Evolutionary conservation across 1,139 yeast species (phyloP).

Genomic region (Kodamaea alishanica): DNA sequence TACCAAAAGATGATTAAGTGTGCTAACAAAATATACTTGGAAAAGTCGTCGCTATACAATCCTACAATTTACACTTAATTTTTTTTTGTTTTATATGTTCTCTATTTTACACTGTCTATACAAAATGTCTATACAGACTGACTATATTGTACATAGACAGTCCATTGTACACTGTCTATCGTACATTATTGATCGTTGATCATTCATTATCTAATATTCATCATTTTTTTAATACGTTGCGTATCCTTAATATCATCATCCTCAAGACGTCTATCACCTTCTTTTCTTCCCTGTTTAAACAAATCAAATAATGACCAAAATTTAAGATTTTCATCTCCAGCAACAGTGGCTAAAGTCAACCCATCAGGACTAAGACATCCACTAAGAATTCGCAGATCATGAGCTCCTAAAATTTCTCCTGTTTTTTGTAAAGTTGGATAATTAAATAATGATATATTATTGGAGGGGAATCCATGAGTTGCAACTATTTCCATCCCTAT

Average conservation of each 20-base stretch:
- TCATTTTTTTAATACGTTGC: constrained; percentile 16
- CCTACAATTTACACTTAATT: too few relatives aligned
- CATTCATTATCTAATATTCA: constrained; percentile 15
- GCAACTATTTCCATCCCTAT: constrained; percentile 85
- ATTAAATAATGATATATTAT: constrained; percentile 77
- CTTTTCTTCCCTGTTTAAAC: constrained; percentile 31
- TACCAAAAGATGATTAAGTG: too few relatives aligned
- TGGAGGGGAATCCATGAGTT: constrained; percentile 91
- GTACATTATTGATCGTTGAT: neutral
- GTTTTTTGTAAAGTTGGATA: constrained; percentile 85
- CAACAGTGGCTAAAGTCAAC: constrained; percentile 86
- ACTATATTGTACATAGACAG: too few relatives aligned
- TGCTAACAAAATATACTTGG: too few relatives aligned
- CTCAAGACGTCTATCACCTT: constrained; percentile 15
- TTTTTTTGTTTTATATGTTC: too few relatives aligned
- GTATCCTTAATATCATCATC: constrained; percentile 14
- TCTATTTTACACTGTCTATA: too few relatives aligned
- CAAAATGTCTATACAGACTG: too few relatives aligned
- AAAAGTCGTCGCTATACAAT: too few relatives aligned
- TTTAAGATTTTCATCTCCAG: constrained; percentile 94
- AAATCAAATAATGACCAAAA: constrained; percentile 89
- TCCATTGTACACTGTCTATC: neutral
- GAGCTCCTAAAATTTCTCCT: constrained; percentile 84
- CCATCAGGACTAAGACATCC: constrained; percentile 90
- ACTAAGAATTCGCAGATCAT: constrained; percentile 81